Evolutionary conservation across 768 basidiomycete genomes (phyloP).

Genomic region (Tephrocybe sp.): DNA sequence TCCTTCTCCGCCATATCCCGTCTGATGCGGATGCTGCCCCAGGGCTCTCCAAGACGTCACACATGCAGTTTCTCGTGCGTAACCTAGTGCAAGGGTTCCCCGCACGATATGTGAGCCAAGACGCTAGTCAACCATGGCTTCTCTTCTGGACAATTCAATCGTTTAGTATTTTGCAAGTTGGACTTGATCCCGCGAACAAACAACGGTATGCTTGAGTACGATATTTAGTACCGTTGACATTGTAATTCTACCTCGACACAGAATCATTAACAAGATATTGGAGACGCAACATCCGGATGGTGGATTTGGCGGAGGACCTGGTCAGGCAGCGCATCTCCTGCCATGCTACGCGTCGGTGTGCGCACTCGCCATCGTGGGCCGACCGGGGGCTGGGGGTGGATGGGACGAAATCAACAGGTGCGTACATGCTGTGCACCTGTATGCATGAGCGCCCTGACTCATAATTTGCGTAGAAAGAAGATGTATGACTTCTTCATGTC

Average conservation of each 20-base stretch:
- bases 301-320: slow-evolving; percentile 91
- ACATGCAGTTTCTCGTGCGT: slow-evolving; percentile 74
- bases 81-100: slow-evolving; percentile 82
- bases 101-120: slow-evolving; percentile 74
- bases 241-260: slow-evolving; percentile 25
- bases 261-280: slow-evolving; percentile 79
- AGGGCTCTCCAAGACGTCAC: slow-evolving; percentile 57
- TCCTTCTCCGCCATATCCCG: slow-evolving; percentile 58
- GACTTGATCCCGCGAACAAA: slow-evolving; percentile 73
- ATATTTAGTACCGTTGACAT: background rate
- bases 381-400: slow-evolving; percentile 69
- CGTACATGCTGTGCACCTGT: slow-evolving; percentile 17
- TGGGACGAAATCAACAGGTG: slow-evolving; percentile 89
- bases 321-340: slow-evolving; percentile 84
- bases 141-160: slow-evolving; percentile 91
- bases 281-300: slow-evolving; percentile 83
- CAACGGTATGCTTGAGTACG: slow-evolving; percentile 49
- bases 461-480: slow-evolving; percentile 64
- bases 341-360: slow-evolving; percentile 90
- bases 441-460: no score
- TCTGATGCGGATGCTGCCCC: slow-evolving; percentile 22
- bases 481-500: slow-evolving; percentile 91
- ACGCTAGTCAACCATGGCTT: slow-evolving; percentile 95
- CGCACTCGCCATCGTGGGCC: slow-evolving; percentile 78
- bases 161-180: slow-evolving; percentile 77